phyloP scores from a whole-genome alignment of 805 yeast species.

The Candida qinlingensis region DNA sequence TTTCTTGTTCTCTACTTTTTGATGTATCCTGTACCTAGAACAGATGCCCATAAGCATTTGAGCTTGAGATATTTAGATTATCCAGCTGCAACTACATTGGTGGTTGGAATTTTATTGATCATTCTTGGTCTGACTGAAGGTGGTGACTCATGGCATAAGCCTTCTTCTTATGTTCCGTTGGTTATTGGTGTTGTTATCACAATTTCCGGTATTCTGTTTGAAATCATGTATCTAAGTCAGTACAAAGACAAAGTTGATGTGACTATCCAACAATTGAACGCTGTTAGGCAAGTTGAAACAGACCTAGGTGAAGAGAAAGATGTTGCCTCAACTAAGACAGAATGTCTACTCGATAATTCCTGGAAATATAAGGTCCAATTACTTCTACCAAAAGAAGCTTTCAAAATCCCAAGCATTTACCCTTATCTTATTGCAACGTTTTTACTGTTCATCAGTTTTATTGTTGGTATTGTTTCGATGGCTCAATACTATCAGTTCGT shows the following conservation, averaged over 20 bases:
- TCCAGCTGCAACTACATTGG: constrained; percentile 29
- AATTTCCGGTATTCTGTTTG: constrained; percentile 26
- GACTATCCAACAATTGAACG: not conserved
- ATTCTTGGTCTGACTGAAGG: constrained; percentile 42
- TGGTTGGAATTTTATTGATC: constrained; percentile 32
- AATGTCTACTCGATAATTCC: not conserved
- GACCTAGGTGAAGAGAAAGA: no score
- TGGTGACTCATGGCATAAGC: constrained; percentile 37
- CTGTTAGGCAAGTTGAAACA: not conserved
- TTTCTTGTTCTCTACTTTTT: constrained; percentile 25
- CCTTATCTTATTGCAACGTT: constrained; percentile 21
- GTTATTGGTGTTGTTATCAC: constrained; percentile 33
- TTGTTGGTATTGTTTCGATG: constrained; percentile 17
- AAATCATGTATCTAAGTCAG: constrained; percentile 20
- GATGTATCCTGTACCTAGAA: constrained; percentile 27
- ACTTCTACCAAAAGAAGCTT: constrained; percentile 26
- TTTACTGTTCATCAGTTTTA: constrained; percentile 18
- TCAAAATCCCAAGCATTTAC: constrained; percentile 24
- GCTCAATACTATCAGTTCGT: constrained; percentile 25
- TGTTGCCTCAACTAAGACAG: not conserved
- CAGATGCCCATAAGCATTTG: constrained; percentile 16
- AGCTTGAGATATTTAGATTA: constrained; percentile 30
- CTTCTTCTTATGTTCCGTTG: constrained; percentile 37
- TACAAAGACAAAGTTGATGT: constrained; percentile 11
- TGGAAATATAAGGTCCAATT: constrained; percentile 18